Evolutionary conservation across 129 eudicot species (phyloP), one percentile per base, ranked within the genome.

Genomic region (Ambrosia artemisiifolia): DNA sequence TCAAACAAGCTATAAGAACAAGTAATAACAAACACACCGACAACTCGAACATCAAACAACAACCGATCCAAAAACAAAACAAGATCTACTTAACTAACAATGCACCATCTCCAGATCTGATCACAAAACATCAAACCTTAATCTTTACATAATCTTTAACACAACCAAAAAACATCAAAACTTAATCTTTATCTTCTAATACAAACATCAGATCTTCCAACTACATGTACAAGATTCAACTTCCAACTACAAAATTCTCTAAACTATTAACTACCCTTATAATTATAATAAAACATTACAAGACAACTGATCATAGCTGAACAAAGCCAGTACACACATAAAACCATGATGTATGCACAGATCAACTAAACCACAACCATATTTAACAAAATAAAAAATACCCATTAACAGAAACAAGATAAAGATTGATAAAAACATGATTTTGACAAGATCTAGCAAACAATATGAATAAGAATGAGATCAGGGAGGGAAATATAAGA

Each of bases 371-470:
- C 51, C 6, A 56, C 17, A 43, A 36, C 13, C 16, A 20, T 34
- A 2, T 54, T 19, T 6, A 49, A 64, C 65, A 17, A 18, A 50
- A 75, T 49, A 49, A 42, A 50, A 42, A 64, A 74, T 10, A 49
- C 36, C n/a, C 34, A 11, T 48, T 5, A 13, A 14, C 6, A 74
- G 19, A 60, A 48, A 36, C 40, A 11, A 62, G 54, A 30, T 43
- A 1, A 38, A 38, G 9, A 36, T 20, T 54, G 30, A 0, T 42
- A 44, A 60, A 72, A 11, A 56, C 19, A 13, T 11, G 28, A 36
- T 69, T 19, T 69, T 18, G 63, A 77, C 56, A 62, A 69, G 76
- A 77, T 77, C 76, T 40, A 61, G 65, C 53, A 70, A 32, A 70
- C 49, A 48, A 55, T 42, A 75, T 14, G 3, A 13, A 7, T 18